A percentile compares a stretch with the other conserved stretches of the same genome.
These are phyloP conservation scores for Xylaria sp. DNA, from an alignment of 2,329 filamentous ascomycete species.

Conservation along the genomic window DNA sequence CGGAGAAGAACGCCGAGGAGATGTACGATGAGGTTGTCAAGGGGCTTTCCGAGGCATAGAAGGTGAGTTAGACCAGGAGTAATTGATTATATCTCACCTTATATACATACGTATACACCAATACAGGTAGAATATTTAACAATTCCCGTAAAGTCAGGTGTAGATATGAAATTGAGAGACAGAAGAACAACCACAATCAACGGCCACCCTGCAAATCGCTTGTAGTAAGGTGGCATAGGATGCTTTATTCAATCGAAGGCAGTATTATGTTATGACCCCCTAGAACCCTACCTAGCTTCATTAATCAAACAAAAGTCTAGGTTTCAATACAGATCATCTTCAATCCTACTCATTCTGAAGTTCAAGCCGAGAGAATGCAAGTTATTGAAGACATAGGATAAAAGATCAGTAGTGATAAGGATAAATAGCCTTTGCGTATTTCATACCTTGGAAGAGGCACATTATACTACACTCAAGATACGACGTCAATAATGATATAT, in stretches of 20 bases:
- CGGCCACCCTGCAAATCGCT: background rate
- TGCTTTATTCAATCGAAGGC: background rate
- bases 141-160: no score
- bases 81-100: background rate
- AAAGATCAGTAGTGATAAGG: no score
- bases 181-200: background rate
- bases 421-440: no score
- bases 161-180: background rate
- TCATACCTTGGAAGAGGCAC: background rate
- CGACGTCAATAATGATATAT: background rate
- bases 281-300: background rate
- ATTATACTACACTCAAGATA: background rate
- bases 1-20: constrained; percentile 57
- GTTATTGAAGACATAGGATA: no score
- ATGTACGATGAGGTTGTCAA: constrained; percentile 51
- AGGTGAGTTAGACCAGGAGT: background rate
- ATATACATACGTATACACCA: background rate
- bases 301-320: no score
- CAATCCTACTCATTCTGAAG: no score
- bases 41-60: constrained; percentile 40
- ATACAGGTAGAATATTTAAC: background rate
- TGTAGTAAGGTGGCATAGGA: no score
- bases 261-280: background rate
- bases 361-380: no score
- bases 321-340: no score